Base-by-base conservation (phyloP, 1,284 basidiomycete genomes). In the Neolentinus lepideus region DNA sequence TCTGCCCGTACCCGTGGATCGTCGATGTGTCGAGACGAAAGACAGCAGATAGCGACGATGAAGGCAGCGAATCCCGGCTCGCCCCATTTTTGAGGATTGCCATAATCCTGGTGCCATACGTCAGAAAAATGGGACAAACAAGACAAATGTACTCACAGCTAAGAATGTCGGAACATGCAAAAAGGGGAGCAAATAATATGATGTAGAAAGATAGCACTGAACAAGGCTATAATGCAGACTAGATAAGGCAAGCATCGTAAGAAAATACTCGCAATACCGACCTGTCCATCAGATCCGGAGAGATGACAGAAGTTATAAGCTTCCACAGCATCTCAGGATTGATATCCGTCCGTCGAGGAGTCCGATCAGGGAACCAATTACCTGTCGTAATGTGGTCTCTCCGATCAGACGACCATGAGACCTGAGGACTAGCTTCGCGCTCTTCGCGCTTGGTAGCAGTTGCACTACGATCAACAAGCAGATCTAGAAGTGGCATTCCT, bases 1-100 rank as follows among this genome's bases (percentile, higher is more conserved):
- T 91, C 84, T 6, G 89, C 81, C 31, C 92, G 84, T 21, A 93
- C 90, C 48, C 92, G 84, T 3, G 87, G 85, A 69, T 94, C 92
- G 66, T 95, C 92, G 58, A 93, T 88, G 66, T 95, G 92, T 36
- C 92, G 79, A 1, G 91, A 94, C 0, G 92, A 88, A 1, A 95
- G 78, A 60, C 91, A 94, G 67, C 92, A 95, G 31, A 94, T 79
- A 1, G 92, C 81, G 12, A 94, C 91, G 58, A 94, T 91, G 67
- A 94, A 94, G 21, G 90, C 84, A 22, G 90, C 91, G 63, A 95
- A 95, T 4, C 92, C 92, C 19, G 92, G 90, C 69, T 94, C 92
- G 36, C 88, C 90, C 92, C 92, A 94, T 75, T 93, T 93, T 69
- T 83, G 81, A 48, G 92, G 92, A 61, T 92, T 91, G 51, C 90